Percentiles rank a stretch among this genome's conserved stretches.
Evolutionary conservation across 2,329 filamentous ascomycete genomes (phyloP).

Genomic region (Colletotrichum paranaense): DNA sequence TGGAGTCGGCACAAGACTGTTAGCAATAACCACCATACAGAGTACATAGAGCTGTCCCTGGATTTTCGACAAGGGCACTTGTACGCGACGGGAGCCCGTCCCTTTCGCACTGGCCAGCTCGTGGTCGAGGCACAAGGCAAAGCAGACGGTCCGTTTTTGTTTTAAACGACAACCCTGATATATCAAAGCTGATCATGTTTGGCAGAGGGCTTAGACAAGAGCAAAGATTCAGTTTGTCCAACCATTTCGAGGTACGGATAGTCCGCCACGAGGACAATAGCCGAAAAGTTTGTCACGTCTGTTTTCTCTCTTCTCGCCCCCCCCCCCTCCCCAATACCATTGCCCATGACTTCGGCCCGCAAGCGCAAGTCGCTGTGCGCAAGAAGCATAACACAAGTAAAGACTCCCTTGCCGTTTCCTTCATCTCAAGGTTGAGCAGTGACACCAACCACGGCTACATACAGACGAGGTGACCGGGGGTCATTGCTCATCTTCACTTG

Average conservation of each 20-base stretch:
- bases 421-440: neutral
- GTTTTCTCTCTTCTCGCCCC: neutral
- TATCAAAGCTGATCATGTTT: neutral
- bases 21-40: neutral
- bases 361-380: neutral
- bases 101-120: slow-evolving; percentile 5
- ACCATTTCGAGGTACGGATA: neutral
- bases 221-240: slow-evolving; percentile 17
- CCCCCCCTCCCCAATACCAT: neutral
- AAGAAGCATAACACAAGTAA: neutral
- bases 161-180: neutral
- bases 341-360: slow-evolving; percentile 2
- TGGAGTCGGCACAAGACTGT: neutral
- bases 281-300: neutral
- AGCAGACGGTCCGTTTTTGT: neutral
- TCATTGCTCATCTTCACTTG: slow-evolving; percentile 9
- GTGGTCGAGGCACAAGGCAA: neutral
- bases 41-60: neutral
- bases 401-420: neutral
- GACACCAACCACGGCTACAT: slow-evolving; percentile 1
- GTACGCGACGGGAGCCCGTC: neutral
- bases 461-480: neutral
- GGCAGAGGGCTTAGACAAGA: neutral
- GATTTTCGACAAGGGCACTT: neutral
- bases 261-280: neutral